Evolutionary conservation across 805 yeast species (phyloP).

Genomic region (Monosporozyma yasuniensis): DNA sequence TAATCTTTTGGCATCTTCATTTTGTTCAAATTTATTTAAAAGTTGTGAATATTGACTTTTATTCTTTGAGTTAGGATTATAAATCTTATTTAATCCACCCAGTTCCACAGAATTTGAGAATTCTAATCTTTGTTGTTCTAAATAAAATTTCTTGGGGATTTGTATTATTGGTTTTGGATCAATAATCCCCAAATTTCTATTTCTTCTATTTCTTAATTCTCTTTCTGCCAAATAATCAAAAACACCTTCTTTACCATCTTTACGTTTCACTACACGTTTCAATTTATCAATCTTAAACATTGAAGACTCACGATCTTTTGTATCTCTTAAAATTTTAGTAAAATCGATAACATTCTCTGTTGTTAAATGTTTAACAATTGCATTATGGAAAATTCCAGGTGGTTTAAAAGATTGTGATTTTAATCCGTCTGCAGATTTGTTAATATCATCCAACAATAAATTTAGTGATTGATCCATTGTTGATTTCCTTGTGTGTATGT

Average conservation of each 20-base stretch:
- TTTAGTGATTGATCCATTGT: slow-evolving; percentile 25
- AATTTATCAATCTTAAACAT: slow-evolving; percentile 37
- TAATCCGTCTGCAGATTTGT: slow-evolving; percentile 35
- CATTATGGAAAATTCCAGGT: slow-evolving; percentile 60
- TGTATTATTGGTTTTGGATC: slow-evolving; percentile 22
- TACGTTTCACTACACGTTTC: slow-evolving; percentile 33
- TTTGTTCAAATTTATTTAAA: slow-evolving; percentile 27
- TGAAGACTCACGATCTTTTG: slow-evolving; percentile 42
- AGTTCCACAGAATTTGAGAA: slow-evolving; percentile 7
- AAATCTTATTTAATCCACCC: slow-evolving; percentile 4
- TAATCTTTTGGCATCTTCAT: slow-evolving; percentile 28
- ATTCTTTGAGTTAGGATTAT: slow-evolving; percentile 6
- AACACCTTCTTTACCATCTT: slow-evolving; percentile 41
- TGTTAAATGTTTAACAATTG: slow-evolving; percentile 38
- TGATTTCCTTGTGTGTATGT: background rate
- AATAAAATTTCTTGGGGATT: slow-evolving; percentile 22
- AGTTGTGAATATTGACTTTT: slow-evolving; percentile 26
- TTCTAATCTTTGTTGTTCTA: slow-evolving; percentile 21
- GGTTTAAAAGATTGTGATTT: slow-evolving; percentile 40
- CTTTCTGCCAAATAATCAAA: slow-evolving; percentile 30
- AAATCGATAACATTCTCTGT: slow-evolving; percentile 32
- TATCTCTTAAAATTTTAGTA: slow-evolving; percentile 51
- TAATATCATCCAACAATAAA: slow-evolving; percentile 28
- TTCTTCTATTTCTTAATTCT: slow-evolving; percentile 25
- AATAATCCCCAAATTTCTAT: slow-evolving; percentile 28